A percentile compares a stretch with the other conserved stretches of the same genome.
phyloP scores from a whole-genome alignment of 768 basidiomycete species.

The Pleurotus giganteus region DNA sequence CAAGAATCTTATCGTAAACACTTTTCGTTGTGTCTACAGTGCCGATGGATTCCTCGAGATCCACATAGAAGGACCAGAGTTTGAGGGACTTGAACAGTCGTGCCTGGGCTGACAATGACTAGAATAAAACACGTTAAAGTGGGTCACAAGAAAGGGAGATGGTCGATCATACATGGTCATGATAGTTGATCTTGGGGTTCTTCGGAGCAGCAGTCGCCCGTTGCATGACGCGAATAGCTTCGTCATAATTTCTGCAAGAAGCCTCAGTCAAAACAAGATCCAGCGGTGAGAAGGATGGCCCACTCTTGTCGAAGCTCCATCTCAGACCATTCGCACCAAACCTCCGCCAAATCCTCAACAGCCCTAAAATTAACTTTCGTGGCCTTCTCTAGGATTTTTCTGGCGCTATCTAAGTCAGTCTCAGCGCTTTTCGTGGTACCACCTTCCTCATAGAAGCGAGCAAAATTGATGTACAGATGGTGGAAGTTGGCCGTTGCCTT shows the following conservation, averaged over 20 bases:
- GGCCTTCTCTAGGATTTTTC: constrained; percentile 92
- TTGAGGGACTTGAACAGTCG: constrained; percentile 97
- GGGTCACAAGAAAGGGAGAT: not conserved
- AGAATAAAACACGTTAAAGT: constrained; percentile 3
- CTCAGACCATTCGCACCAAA: constrained; percentile 99
- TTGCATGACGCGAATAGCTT: constrained; percentile 94
- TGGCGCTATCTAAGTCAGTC: constrained; percentile 76
- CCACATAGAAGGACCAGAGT: constrained; percentile 98
- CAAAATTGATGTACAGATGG: constrained; percentile 90
- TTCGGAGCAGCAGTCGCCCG: constrained; percentile 90
- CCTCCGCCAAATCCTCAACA: constrained; percentile 97
- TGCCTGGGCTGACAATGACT: constrained; percentile 83
- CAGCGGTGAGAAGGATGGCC: constrained; percentile 26
- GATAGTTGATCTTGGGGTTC: constrained; percentile 87
- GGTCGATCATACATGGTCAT: constrained; percentile 75
- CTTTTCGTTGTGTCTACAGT: constrained; percentile 88
- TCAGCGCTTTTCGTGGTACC: constrained; percentile 80
- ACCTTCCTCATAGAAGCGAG: constrained; percentile 97
- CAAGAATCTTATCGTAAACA: constrained; percentile 95
- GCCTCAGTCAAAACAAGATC: constrained; percentile 14
- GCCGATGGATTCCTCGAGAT: constrained; percentile 96
- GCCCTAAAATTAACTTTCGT: constrained; percentile 88
- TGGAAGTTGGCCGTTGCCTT: constrained; percentile 91
- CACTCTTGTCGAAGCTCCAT: constrained; percentile 96
- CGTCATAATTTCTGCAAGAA: constrained; percentile 82